A percentile compares a stretch with the other conserved stretches of the same genome.
Evolutionary conservation across 202 grass and related monocot species (phyloP).

Genomic region (Schoenoplectus tabernaemontani): DNA sequence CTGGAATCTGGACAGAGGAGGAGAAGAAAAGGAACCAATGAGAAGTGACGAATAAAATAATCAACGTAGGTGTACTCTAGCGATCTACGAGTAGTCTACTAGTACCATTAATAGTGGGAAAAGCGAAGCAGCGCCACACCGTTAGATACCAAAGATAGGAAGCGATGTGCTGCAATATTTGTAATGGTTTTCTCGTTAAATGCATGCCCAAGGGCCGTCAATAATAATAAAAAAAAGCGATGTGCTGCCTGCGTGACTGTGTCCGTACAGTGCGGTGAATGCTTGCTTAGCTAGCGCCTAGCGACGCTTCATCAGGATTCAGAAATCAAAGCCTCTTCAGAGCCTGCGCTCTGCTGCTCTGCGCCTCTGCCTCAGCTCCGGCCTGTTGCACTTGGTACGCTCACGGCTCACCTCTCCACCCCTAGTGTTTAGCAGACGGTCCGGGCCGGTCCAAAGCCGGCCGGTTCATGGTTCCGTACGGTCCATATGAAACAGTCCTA

Average conservation of each 20-base stretch:
- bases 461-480: no score
- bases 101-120: not conserved
- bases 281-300: not conserved
- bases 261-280: conserved; percentile 4
- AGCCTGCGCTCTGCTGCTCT: not conserved
- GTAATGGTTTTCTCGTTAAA: no score
- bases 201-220: no score
- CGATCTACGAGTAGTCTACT: not conserved
- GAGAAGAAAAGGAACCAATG: no score
- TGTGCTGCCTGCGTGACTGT: not conserved
- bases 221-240: no score
- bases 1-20: not conserved
- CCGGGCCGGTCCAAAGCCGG: no score
- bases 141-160: conserved; percentile 3
- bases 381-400: not conserved
- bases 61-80: not conserved
- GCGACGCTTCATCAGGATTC: not conserved
- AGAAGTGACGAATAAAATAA: not conserved
- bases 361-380: not conserved
- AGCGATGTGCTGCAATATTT: not conserved
- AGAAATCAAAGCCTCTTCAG: not conserved
- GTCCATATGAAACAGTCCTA: no score
- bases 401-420: no score
- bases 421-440: no score
- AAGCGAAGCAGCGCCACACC: not conserved